Conservation (phyloP, 768 basidiomycete species). For the Megacollybia marginata region DNA sequence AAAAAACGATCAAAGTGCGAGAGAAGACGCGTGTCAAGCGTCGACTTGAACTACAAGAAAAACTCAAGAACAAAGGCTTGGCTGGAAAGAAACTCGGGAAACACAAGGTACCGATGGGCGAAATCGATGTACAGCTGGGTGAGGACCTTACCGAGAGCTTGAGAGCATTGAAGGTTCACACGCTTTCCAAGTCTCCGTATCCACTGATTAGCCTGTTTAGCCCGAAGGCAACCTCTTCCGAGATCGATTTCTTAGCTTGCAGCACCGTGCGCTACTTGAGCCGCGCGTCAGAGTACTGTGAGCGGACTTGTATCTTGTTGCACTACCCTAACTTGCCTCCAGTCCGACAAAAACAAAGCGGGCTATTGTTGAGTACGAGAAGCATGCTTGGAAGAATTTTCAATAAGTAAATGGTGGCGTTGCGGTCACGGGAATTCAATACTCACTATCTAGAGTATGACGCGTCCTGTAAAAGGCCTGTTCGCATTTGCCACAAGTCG, state of each 20-base stretch:
- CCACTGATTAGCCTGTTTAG: constrained; percentile 29
- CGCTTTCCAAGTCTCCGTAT: neutral
- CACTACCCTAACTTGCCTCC: neutral
- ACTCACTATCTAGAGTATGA: no score
- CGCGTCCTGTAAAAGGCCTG: no score
- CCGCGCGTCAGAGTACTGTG: constrained; percentile 78
- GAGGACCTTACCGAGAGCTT: constrained; percentile 86
- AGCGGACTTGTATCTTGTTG: constrained; percentile 16
- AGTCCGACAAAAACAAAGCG: constrained; percentile 47
- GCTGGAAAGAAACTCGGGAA: constrained; percentile 75
- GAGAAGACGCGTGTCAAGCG: constrained; percentile 36
- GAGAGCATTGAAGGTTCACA: constrained; percentile 70
- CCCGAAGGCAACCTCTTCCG: constrained; percentile 92
- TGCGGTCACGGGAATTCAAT: no score
- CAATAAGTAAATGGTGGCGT: no score
- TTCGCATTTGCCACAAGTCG: no score
- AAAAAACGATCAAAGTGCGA: constrained; percentile 27
- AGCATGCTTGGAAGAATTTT: constrained; percentile 75
- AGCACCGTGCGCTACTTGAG: constrained; percentile 82
- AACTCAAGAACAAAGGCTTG: constrained; percentile 51
- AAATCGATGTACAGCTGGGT: constrained; percentile 81
- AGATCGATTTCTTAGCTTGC: constrained; percentile 82
- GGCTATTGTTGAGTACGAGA: constrained; percentile 63
- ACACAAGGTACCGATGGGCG: constrained; percentile 60
- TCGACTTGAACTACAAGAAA: constrained; percentile 36